A percentile compares a stretch with the other conserved stretches of the same genome.
These are phyloP conservation scores for Beauveria pseudobassiana DNA, from an alignment of 2,329 filamentous ascomycete species.

Conservation along the genomic window DNA sequence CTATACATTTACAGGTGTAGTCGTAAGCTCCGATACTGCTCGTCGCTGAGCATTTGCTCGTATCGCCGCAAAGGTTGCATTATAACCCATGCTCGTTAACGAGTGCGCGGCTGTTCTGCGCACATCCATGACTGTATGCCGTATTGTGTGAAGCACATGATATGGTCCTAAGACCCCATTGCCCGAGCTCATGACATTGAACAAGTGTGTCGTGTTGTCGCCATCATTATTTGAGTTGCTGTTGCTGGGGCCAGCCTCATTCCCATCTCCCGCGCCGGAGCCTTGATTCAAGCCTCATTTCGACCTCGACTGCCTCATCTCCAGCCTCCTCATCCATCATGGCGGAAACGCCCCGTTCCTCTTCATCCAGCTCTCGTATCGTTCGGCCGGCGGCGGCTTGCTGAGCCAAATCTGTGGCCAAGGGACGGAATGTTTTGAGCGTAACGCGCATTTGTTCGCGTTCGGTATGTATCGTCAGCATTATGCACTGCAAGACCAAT, in stretches of 20 bases:
- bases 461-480: slow-evolving; percentile 56
- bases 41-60: slow-evolving; percentile 31
- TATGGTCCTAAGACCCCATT: slow-evolving; percentile 48
- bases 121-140: slow-evolving; percentile 37
- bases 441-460: slow-evolving; percentile 47
- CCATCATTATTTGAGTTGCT: slow-evolving; percentile 23
- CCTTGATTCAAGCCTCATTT: slow-evolving; percentile 34
- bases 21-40: slow-evolving; percentile 21
- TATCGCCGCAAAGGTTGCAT: slow-evolving; percentile 44
- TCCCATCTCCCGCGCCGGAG: slow-evolving; percentile 16
- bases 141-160: slow-evolving; percentile 42
- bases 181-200: slow-evolving; percentile 46
- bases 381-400: slow-evolving; percentile 22
- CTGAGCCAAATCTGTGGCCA: slow-evolving; percentile 22
- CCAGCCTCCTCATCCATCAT: slow-evolving; percentile 27
- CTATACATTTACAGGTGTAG: slow-evolving; percentile 16
- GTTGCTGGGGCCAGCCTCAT: slow-evolving; percentile 14
- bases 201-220: slow-evolving; percentile 30
- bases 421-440: slow-evolving; percentile 32
- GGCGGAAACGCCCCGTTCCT: slow-evolving; percentile 45
- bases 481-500: slow-evolving; percentile 51
- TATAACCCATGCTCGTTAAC: slow-evolving; percentile 47
- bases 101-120: slow-evolving; percentile 43
- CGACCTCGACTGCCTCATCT: slow-evolving; percentile 37
- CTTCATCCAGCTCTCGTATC: slow-evolving; percentile 46